phyloP scores from a whole-genome alignment of 2,329 filamentous ascomycete genomes.

The Leptographium procerum region DNA sequence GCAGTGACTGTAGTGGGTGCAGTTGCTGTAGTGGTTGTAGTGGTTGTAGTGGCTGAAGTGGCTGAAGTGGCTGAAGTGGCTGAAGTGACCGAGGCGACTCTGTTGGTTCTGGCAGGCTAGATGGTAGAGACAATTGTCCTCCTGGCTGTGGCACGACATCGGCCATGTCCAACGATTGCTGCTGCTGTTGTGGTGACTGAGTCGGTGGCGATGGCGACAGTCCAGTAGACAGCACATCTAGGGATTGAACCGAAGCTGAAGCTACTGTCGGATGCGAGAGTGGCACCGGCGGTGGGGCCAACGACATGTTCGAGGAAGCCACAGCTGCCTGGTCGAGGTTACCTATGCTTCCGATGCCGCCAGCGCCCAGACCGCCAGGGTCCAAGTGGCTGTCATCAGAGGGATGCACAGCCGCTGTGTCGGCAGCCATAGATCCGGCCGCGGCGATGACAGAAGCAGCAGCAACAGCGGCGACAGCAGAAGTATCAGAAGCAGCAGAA shows the following conservation, averaged over 20 bases:
- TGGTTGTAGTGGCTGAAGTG: not conserved
- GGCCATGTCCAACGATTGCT: not conserved
- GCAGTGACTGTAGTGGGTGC: not conserved
- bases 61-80: not conserved
- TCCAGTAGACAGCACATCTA: not conserved
- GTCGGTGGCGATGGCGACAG: not conserved
- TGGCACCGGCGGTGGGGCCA: not conserved
- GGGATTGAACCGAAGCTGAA: not conserved
- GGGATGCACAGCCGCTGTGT: not conserved
- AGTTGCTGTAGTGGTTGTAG: not conserved
- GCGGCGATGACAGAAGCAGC: not conserved
- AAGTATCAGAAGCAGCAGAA: no score
- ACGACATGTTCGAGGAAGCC: not conserved
- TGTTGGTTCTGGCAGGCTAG: not conserved
- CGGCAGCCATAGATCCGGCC: not conserved
- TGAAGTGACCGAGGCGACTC: not conserved
- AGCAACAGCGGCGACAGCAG: not conserved
- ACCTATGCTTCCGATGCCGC: not conserved
- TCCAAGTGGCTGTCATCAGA: not conserved
- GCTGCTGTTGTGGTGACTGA: not conserved
- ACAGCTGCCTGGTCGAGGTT: not conserved
- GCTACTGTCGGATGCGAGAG: not conserved
- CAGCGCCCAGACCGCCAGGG: not conserved
- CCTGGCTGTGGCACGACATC: not conserved
- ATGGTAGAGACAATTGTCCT: not conserved